Evolutionary conservation across 257 asterid species (phyloP), one percentile per base, ranked within the genome.

Genomic region (Verbena officinalis): DNA sequence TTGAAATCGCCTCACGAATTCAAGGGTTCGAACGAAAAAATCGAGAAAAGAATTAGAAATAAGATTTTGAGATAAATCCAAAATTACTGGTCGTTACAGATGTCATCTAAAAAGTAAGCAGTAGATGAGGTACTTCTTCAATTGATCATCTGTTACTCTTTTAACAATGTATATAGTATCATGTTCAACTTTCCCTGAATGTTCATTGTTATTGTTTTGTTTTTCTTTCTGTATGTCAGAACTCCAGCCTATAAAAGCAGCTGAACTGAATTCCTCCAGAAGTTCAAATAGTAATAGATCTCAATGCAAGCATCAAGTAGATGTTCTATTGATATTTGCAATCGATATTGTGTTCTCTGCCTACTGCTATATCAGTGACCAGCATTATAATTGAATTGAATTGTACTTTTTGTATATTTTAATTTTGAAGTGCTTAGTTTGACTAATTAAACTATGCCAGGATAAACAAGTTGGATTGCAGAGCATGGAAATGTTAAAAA

Each of bases 401-500:
- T 56, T 57, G 9, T 61, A 42, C 44, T 19, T 45, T 33, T 44
- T 55, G 44, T 20, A 10, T 17, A 24, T 50, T n/a, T n/a, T n/a
- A n/a, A n/a, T 58, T 51, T 34, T 55, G 61, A 62, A 59, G 9
- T 61, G 27, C 51, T 60, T 72, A 42, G 55, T 19, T 50, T 49
- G 62, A 36, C 20, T 55, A n/a, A 65, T 66, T 51, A 36, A 60
- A 39, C 34, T 39, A 22, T 74, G 75, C 45, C 85, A 90, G 99
- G 89, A 81, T 68, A 71, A 72, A 60, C 80, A 78, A 59, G 81
- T 81, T 27, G 95, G 92, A 67, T 56, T 5, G 27, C 95, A 87
- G 78, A 94, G 97, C 85, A 63, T 54, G 77, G 91, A 86, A 83
- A 93, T 90, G 97, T 76, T 93, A 51, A 93, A 85, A 84, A 69